Percentiles rank a stretch among this genome's conserved stretches.
These are phyloP conservation scores for Pezicula neosporulosa DNA, from an alignment of 2,329 filamentous ascomycete species.

Conservation along the genomic window DNA sequence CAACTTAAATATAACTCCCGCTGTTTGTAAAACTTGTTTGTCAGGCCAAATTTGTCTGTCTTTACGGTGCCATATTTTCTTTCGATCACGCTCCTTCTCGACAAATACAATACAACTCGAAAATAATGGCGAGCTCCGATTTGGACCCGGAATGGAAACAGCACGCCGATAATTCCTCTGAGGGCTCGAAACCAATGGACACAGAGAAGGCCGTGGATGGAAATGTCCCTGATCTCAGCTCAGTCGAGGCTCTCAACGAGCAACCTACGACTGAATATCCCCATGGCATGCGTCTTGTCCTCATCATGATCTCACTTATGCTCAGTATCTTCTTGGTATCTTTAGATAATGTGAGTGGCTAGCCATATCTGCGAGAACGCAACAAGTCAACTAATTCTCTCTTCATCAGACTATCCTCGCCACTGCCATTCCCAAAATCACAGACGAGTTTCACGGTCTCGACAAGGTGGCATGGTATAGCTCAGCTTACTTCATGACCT, in stretches of 20 bases:
- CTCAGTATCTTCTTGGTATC: not conserved
- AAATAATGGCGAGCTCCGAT: not conserved
- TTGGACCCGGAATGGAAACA: not conserved
- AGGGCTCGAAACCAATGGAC: not conserved
- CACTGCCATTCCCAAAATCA: conserved; percentile 40
- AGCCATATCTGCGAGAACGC: not conserved
- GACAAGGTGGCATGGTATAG: conserved; percentile 28
- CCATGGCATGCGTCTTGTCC: not conserved
- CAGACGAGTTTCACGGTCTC: conserved; percentile 42
- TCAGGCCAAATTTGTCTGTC: too few species aligned
- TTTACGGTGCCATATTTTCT: not conserved
- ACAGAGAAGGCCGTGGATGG: not conserved
- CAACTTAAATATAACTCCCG: too few species aligned
- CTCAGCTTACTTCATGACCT: conserved; percentile 2
- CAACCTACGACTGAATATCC: not conserved
- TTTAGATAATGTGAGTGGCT: not conserved
- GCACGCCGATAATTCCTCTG: conserved; percentile 1
- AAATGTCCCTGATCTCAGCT: not conserved
- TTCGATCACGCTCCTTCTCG: not conserved
- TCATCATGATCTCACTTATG: not conserved
- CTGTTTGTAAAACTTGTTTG: too few species aligned
- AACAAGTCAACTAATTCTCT: not conserved
- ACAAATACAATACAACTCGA: not conserved
- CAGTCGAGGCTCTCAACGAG: not conserved
- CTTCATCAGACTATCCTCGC: conserved; percentile 38